Base-by-base conservation (phyloP, 2,329 filamentous ascomycete genomes). In the Fusarium floridanum region DNA sequence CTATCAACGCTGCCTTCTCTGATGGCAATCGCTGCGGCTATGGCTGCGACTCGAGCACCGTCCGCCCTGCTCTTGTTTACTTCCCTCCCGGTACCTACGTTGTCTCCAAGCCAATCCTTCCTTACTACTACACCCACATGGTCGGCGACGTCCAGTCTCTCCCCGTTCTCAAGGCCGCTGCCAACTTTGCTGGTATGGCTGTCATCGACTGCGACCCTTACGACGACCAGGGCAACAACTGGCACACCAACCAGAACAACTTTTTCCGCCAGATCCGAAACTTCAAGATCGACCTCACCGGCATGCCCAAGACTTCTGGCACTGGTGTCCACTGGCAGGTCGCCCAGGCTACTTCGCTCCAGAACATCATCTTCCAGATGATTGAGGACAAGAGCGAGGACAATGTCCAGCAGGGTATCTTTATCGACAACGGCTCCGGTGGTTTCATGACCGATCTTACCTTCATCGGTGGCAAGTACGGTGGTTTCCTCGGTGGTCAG, bases 101-200 rank as follows among this genome's bases (percentile, higher is more conserved):
- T 20, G 92, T 98, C 77, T 94, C 91, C 81, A 89, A 87, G 79
- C 94, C 96, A 24, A 90, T 98, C 75, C 84, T 95, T 61, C 93
- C 95, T 82, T 93, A 92, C 83, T 98, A 98, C 88, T 98, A 98
- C 86, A 97, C 95, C 11, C 95, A 98, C 82, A 90, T 98, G 71
- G 88, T 98, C 39, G 96, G 96, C 67, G 95, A 98, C 85, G 91
- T 92, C 59, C 80, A 90, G 78, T 86, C 89, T 72, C 83, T 92
- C 16, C 95, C 96, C 0, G 92, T 92, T 0, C 87, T 98, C 82
- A 95, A 96, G 85, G 93, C 93, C 4, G 83, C 90, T 2, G 82
- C 91, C 50, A 86, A 87, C 77, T 99, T 98, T 80, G 75, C 86
- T 3, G 97, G 96, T 56, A 97, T 98, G 86, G 95, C 93, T 50